Percentiles rank a stretch among this genome's conserved stretches.
Evolutionary conservation across 441 rosid genomes (phyloP).

Genomic region (Brassica balearica): DNA sequence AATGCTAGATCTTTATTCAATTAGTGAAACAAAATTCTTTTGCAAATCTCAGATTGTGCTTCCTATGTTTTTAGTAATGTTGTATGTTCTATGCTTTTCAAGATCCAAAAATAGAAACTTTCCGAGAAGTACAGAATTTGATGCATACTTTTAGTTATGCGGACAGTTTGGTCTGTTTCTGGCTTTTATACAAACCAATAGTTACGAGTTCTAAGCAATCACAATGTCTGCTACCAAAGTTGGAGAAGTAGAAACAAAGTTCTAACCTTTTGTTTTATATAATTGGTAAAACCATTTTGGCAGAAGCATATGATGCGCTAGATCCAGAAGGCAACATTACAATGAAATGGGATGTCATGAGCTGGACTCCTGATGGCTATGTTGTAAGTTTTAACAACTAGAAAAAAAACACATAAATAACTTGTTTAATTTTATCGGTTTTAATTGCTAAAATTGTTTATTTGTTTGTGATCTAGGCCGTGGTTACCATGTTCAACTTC

Average conservation of each 20-base stretch:
- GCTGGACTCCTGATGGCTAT: slow-evolving; percentile 83
- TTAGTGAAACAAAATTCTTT: slow-evolving; percentile 19
- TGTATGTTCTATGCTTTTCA: background rate
- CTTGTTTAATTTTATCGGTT: background rate
- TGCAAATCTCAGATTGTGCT: slow-evolving; percentile 28
- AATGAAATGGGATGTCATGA: slow-evolving; percentile 75
- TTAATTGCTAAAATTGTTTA: background rate
- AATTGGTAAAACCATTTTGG: slow-evolving; percentile 16
- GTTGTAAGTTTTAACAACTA: slow-evolving; percentile 56
- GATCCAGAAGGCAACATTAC: slow-evolving; percentile 76
- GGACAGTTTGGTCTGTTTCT: slow-evolving; percentile 12
- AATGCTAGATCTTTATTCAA: slow-evolving; percentile 25
- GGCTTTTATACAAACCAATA: background rate
- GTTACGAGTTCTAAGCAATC: slow-evolving; percentile 1
- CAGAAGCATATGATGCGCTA: slow-evolving; percentile 68
- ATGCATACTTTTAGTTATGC: background rate
- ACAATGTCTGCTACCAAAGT: background rate
- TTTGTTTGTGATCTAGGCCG: slow-evolving; percentile 50
- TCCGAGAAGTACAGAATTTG: slow-evolving; percentile 1
- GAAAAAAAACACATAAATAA: background rate
- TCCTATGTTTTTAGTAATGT: slow-evolving; percentile 3
- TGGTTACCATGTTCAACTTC: slow-evolving; percentile 68
- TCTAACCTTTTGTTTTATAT: slow-evolving; percentile 11
- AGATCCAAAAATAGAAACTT: slow-evolving; percentile 28
- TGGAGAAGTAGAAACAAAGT: slow-evolving; percentile 21